Base-by-base conservation (phyloP, 805 yeast genomes). In the Metschnikowia koreensis region DNA sequence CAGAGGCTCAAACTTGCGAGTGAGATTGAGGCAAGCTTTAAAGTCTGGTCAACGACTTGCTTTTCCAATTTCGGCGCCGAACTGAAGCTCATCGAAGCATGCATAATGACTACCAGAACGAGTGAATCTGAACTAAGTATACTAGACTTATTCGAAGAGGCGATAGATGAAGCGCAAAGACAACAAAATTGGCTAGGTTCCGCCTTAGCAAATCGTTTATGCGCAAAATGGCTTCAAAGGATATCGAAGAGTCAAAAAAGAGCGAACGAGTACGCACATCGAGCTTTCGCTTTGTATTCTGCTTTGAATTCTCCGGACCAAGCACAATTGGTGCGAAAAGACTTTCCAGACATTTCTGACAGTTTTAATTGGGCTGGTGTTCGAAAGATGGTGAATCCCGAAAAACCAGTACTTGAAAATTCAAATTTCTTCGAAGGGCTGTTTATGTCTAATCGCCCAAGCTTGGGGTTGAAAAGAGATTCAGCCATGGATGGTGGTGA, bases 61-160 rank as follows among this genome's bases (percentile, higher is more conserved):
- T 79, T 78, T 1, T 52, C 62, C 3, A 64, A 66, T 29, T 79
- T 78, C 57, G 64, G 65, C 7, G 57, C 76, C n/a, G 77, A 75
- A 57, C 62, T 62, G 46, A 48, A 67, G 38, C 51, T 71, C 7
- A 54, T 77, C 15, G 60, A 66, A 37, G 80, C 80, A 1, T 56
- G 63, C 27, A 41, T 55, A 13, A 58, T 49, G 27, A 51, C 63
- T 8, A 58, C 61, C 2, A 57, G 59, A 5, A 53, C 52, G 2
- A 37, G 34, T 0, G 26, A 34, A 1, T 59, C 73, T 6, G 69
- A 70, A 16, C 57, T 80, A 17, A 73, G 67, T 22, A 65, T 72
- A 3, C 58, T 80, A 8, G 83, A 80, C 52, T 54, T 64, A 15
- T 80, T 73, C 57, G 80, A 77, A 47, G 72, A 66, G 26, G 76